Evolutionary conservation across 1,139 yeast species (phyloP).

Genomic region (Suhomyces bolitotheri): DNA sequence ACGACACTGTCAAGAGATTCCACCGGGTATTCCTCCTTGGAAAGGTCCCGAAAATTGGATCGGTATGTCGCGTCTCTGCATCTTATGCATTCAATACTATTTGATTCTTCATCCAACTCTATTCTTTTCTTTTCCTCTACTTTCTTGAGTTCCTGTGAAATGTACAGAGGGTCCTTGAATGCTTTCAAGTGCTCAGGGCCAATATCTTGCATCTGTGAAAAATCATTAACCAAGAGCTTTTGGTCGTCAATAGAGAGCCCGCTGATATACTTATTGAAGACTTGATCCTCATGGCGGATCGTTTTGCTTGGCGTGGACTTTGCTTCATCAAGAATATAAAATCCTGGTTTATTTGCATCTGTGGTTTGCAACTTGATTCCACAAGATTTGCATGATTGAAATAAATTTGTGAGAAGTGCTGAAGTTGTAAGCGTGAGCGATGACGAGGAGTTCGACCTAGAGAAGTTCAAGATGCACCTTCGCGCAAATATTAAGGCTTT

Average conservation of each 20-base stretch:
- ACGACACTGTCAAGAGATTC: slow-evolving; percentile 38
- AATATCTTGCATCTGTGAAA: slow-evolving; percentile 5
- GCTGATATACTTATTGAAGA: slow-evolving; percentile 22
- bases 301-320: slow-evolving; percentile 7
- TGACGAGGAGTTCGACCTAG: slow-evolving; percentile 3
- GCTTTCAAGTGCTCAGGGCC: slow-evolving; percentile 7
- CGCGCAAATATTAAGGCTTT: neutral
- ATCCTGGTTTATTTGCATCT: slow-evolving; percentile 42
- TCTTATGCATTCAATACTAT: slow-evolving; percentile 45
- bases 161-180: slow-evolving; percentile 7
- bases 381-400: slow-evolving; percentile 41
- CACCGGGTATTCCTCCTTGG: slow-evolving; percentile 34
- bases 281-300: slow-evolving; percentile 23
- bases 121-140: slow-evolving; percentile 3
- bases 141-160: slow-evolving; percentile 8
- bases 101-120: slow-evolving; percentile 9
- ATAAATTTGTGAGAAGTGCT: slow-evolving; percentile 17
- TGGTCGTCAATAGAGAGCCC: slow-evolving; percentile 28
- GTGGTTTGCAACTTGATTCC: slow-evolving; percentile 52
- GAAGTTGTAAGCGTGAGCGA: slow-evolving; percentile 12
- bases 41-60: slow-evolving; percentile 25
- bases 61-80: slow-evolving; percentile 55
- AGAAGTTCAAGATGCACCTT: neutral
- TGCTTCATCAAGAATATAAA: slow-evolving; percentile 25
- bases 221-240: slow-evolving; percentile 25